Evolutionary conservation across 225 moss, liverwort and hornwort genomes (phyloP).

Genomic region (Climacium dendroides): DNA sequence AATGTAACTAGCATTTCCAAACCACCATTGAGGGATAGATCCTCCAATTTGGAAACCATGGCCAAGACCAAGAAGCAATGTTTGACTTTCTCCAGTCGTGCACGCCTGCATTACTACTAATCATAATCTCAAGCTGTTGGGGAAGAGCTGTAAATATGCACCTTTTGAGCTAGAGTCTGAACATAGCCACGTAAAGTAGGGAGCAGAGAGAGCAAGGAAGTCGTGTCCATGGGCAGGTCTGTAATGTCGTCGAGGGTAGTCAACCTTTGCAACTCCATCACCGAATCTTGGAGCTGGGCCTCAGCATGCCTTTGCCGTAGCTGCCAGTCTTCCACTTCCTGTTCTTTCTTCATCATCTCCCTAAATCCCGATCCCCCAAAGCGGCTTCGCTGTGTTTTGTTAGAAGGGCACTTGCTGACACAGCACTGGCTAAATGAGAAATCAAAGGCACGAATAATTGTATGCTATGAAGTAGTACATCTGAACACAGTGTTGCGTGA

Average conservation of each 20-base stretch:
- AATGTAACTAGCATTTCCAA: not conserved
- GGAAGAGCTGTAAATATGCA: not conserved
- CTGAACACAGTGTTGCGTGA: not conserved
- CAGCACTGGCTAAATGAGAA: not conserved
- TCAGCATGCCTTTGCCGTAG: conserved; percentile 57
- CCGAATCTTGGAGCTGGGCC: conserved; percentile 49
- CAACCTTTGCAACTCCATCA: conserved; percentile 34
- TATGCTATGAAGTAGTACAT: not conserved
- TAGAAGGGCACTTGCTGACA: not conserved
- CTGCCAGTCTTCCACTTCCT: conserved; percentile 71
- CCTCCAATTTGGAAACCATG: not conserved
- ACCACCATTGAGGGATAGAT: not conserved
- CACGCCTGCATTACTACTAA: not conserved
- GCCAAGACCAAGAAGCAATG: not conserved
- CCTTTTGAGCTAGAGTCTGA: conserved; percentile 40
- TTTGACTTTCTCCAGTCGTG: not conserved
- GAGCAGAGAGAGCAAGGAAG: conserved; percentile 55
- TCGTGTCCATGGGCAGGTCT: conserved; percentile 38
- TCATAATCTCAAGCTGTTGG: not conserved
- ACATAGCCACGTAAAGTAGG: conserved; percentile 68
- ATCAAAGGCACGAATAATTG: not conserved
- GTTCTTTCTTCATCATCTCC: conserved; percentile 70
- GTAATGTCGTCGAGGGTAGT: conserved; percentile 3
- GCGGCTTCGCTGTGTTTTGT: not conserved
- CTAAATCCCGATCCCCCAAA: conserved; percentile 14